phyloP scores from a whole-genome alignment of 2,329 filamentous ascomycete genomes.

The Hypoxylon sp. region DNA sequence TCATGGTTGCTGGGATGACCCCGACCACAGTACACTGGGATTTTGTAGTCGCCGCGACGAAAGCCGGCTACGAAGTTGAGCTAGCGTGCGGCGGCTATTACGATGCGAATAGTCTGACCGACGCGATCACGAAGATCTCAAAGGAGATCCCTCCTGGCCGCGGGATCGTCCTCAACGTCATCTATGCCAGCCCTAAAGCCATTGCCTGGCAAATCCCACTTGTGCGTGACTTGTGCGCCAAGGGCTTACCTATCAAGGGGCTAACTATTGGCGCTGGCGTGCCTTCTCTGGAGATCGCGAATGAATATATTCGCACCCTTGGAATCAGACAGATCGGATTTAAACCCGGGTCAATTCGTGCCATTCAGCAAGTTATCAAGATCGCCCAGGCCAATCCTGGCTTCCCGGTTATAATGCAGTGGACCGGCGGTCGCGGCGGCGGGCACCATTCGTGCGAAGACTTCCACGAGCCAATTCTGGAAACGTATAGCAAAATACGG shows the following conservation, averaged over 20 bases:
- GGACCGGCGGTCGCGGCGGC: conserved; percentile 65
- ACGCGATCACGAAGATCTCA: conserved; percentile 62
- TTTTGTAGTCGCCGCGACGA: conserved; percentile 68
- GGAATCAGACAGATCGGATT: conserved; percentile 64
- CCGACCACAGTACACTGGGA: conserved; percentile 63
- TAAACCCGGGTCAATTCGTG: conserved; percentile 62
- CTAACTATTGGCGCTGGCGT: conserved; percentile 64
- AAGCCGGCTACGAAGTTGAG: conserved; percentile 60
- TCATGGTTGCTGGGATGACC: conserved; percentile 66
- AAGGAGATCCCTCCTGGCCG: conserved; percentile 62
- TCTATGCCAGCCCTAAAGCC: conserved; percentile 67
- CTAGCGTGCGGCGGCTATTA: conserved; percentile 65
- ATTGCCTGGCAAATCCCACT: conserved; percentile 68
- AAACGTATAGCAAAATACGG: conserved; percentile 61
- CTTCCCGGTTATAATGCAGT: conserved; percentile 63
- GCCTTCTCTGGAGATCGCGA: conserved; percentile 63
- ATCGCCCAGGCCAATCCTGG: conserved; percentile 62
- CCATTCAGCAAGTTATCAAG: conserved; percentile 62
- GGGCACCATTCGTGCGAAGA: conserved; percentile 66
- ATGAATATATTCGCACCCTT: conserved; percentile 61
- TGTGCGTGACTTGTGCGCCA: conserved; percentile 61
- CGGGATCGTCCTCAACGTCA: conserved; percentile 67
- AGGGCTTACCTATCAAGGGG: conserved; percentile 63
- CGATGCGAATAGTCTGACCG: conserved; percentile 59
- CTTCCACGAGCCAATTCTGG: conserved; percentile 64